Percentiles rank a stretch among this genome's conserved stretches.
These are phyloP conservation scores for Kwoniella europaea DNA, from an alignment of 768 basidiomycete genomes.

Conservation along the genomic window DNA sequence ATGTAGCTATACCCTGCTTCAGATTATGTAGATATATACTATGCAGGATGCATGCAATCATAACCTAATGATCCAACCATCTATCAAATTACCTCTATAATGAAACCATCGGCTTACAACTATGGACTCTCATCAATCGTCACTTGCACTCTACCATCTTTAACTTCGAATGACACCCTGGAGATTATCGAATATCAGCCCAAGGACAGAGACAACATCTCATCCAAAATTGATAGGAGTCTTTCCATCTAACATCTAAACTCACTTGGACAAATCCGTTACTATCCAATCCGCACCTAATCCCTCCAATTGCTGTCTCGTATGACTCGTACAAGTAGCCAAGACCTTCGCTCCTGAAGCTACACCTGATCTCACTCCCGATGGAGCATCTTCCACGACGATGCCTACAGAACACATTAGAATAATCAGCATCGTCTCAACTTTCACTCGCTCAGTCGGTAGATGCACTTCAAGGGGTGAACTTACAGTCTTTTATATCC, in stretches of 20 bases:
- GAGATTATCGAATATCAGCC: not conserved
- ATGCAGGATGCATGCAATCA: conserved; percentile 10
- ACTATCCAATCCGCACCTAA: conserved; percentile 72
- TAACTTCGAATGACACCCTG: conserved; percentile 35
- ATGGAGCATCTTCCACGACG: conserved; percentile 81
- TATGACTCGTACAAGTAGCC: conserved; percentile 72
- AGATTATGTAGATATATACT: not conserved
- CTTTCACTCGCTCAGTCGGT: too few species aligned
- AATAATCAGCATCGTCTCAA: not conserved
- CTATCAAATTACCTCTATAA: not conserved
- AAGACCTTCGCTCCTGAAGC: conserved; percentile 77
- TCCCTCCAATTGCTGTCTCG: conserved; percentile 64
- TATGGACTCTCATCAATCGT: conserved; percentile 38
- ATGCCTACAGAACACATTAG: conserved; percentile 63
- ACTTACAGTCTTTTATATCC: conserved; percentile 65
- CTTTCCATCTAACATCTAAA: conserved; percentile 2
- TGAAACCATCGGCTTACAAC: not conserved
- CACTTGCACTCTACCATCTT: conserved; percentile 31
- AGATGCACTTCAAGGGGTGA: too few species aligned
- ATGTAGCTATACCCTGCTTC: not conserved
- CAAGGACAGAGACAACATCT: not conserved
- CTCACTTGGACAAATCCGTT: conserved; percentile 70
- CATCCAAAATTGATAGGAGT: not conserved
- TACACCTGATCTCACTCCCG: conserved; percentile 75
- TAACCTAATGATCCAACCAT: not conserved